Evolutionary conservation across 805 yeast genomes (phyloP).

Genomic region (Myxozyma sirexii): DNA sequence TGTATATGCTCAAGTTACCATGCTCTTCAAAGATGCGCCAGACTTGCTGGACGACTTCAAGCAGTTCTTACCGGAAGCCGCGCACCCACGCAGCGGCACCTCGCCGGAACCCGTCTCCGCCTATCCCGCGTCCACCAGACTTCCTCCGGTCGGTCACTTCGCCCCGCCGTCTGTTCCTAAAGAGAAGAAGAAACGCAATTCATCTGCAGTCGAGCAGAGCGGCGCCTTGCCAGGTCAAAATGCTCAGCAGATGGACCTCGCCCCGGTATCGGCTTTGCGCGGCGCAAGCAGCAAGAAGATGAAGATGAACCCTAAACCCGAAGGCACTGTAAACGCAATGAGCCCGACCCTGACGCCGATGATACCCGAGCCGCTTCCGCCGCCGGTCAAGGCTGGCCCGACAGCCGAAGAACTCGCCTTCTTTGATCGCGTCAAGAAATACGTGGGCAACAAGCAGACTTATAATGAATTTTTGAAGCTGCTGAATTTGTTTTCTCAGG

Average conservation of each 20-base stretch:
- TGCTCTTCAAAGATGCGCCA: constrained; percentile 87
- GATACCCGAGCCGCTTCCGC: constrained; percentile 74
- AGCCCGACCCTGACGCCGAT: constrained; percentile 80
- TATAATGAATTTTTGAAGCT: constrained; percentile 92
- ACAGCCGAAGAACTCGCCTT: constrained; percentile 84
- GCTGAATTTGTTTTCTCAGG: constrained; percentile 84
- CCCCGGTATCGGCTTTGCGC: constrained; percentile 21
- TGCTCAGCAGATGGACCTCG: not conserved
- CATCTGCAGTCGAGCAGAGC: constrained; percentile 4
- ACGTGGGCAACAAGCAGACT: constrained; percentile 82
- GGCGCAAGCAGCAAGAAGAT: constrained; percentile 25
- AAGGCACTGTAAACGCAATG: constrained; percentile 30
- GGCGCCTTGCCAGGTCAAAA: not conserved
- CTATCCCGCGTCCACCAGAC: constrained; percentile 46
- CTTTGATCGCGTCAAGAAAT: constrained; percentile 88
- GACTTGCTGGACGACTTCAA: constrained; percentile 93
- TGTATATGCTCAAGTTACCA: constrained; percentile 90
- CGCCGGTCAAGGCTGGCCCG: constrained; percentile 57
- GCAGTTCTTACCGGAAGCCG: constrained; percentile 87
- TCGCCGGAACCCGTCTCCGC: constrained; percentile 36
- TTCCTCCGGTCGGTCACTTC: constrained; percentile 88
- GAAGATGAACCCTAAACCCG: constrained; percentile 29
- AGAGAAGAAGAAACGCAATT: constrained; percentile 37
- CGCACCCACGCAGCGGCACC: constrained; percentile 41
- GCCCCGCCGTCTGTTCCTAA: constrained; percentile 56